Evolutionary conservation across 805 yeast genomes (phyloP).

Genomic region (Ogataea polymorpha): DNA sequence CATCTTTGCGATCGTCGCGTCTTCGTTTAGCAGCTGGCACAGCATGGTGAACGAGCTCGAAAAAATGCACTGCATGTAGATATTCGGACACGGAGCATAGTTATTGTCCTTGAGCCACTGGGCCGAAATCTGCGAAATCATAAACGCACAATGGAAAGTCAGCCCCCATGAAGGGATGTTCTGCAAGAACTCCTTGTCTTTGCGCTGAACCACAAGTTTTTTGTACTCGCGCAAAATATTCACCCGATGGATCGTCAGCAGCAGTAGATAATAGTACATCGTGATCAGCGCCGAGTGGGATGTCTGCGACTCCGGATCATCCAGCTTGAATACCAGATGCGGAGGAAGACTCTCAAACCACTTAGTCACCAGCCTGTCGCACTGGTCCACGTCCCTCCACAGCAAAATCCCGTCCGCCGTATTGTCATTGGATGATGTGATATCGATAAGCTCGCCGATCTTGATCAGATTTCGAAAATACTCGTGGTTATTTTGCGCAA

Average conservation of each 20-base stretch:
- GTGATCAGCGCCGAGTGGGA: constrained; percentile 57
- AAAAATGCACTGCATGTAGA: constrained; percentile 35
- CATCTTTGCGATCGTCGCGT: constrained; percentile 9
- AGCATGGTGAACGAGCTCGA: constrained; percentile 63
- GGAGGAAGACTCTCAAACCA: constrained; percentile 70
- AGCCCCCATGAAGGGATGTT: constrained; percentile 66
- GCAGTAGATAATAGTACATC: constrained; percentile 63
- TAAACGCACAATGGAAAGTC: constrained; percentile 73
- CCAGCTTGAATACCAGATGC: constrained; percentile 57
- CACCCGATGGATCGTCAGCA: constrained; percentile 54
- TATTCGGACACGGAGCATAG: constrained; percentile 9
- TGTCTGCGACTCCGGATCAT: constrained; percentile 34
- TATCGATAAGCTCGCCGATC: constrained; percentile 15
- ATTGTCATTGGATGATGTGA: constrained; percentile 1
- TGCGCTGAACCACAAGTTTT: constrained; percentile 1
- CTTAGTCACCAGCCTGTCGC: constrained; percentile 69
- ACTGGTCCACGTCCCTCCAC: constrained; percentile 38
- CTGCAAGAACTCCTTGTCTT: background rate
- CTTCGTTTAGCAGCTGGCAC: constrained; percentile 44
- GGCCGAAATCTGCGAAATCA: constrained; percentile 59
- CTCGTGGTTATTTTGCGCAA: background rate
- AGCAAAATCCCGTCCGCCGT: background rate
- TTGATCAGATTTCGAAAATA: constrained; percentile 10
- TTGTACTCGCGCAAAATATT: constrained; percentile 36
- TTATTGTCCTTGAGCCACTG: constrained; percentile 45